Percentiles rank a stretch among this genome's conserved stretches.
These are phyloP conservation scores for Camellia sinensis DNA, from an alignment of 148 eudicot genomes.

Conservation along the genomic window DNA sequence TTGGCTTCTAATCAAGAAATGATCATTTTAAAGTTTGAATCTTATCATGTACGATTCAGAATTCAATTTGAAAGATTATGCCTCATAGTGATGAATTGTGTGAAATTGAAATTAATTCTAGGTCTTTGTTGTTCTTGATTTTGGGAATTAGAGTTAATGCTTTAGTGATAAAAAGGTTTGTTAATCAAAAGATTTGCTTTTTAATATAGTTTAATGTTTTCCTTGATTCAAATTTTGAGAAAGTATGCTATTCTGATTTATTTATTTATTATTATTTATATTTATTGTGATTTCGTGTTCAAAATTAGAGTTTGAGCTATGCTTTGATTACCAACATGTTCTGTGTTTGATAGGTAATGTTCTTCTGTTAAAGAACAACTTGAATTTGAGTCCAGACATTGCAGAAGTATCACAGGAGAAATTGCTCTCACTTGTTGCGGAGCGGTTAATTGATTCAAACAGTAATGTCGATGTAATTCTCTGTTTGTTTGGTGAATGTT, in stretches of 20 bases:
- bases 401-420: constrained; percentile 90
- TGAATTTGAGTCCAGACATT: constrained; percentile 66
- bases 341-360: constrained; percentile 62
- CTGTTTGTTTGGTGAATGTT: constrained; percentile 6
- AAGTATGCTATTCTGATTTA: not conserved
- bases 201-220: not conserved
- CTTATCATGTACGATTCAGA: not conserved
- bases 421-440: constrained; percentile 88
- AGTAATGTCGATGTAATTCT: constrained; percentile 63
- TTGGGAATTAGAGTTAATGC: not conserved
- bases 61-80: not conserved
- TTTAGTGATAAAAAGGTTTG: not conserved
- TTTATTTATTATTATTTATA: not conserved
- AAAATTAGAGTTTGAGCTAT: not conserved
- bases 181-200: not conserved
- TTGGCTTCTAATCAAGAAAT: not conserved
- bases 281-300: not conserved
- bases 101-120: not conserved
- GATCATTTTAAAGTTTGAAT: not conserved
- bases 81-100: not conserved
- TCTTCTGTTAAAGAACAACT: constrained; percentile 70
- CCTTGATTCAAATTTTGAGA: not conserved
- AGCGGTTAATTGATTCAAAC: constrained; percentile 79
- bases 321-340: constrained; percentile 13
- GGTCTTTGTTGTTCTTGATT: constrained; percentile 3